These are phyloP conservation scores for Candida endomychidarum DNA, from an alignment of 805 yeast genomes.

Conservation along the genomic window DNA sequence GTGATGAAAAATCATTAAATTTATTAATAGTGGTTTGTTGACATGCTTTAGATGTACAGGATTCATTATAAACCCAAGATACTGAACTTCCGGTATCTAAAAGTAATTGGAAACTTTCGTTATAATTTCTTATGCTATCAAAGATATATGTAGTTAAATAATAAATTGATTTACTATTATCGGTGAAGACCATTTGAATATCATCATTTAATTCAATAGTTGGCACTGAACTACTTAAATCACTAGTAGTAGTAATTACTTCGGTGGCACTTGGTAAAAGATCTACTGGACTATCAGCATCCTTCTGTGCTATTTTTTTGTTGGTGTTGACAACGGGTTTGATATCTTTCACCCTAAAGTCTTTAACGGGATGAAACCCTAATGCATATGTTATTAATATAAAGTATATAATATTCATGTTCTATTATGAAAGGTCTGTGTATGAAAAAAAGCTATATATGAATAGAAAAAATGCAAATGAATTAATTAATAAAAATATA, in stretches of 20 bases:
- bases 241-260: conserved; percentile 12
- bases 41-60: conserved; percentile 49
- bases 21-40: conserved; percentile 22
- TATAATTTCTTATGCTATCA: conserved; percentile 21
- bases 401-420: conserved; percentile 3
- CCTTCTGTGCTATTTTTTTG: neutral
- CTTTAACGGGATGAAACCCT: conserved; percentile 19
- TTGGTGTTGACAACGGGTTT: neutral
- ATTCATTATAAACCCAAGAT: conserved; percentile 58
- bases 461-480: no score
- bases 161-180: conserved; percentile 21
- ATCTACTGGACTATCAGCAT: conserved; percentile 4
- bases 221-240: conserved; percentile 16
- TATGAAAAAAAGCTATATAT: neutral
- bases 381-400: conserved; percentile 2
- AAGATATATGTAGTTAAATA: conserved; percentile 19
- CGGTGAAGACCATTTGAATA: conserved; percentile 23
- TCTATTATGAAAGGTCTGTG: neutral
- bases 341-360: conserved; percentile 18
- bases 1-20: conserved; percentile 21
- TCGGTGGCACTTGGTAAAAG: conserved; percentile 11
- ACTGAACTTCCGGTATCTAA: conserved; percentile 68
- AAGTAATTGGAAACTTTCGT: conserved; percentile 49
- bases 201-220: conserved; percentile 16
- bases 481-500: no score